Evolutionary conservation across 2,329 filamentous ascomycete species (phyloP).

Genomic region (Aphanoascus verrucosus): DNA sequence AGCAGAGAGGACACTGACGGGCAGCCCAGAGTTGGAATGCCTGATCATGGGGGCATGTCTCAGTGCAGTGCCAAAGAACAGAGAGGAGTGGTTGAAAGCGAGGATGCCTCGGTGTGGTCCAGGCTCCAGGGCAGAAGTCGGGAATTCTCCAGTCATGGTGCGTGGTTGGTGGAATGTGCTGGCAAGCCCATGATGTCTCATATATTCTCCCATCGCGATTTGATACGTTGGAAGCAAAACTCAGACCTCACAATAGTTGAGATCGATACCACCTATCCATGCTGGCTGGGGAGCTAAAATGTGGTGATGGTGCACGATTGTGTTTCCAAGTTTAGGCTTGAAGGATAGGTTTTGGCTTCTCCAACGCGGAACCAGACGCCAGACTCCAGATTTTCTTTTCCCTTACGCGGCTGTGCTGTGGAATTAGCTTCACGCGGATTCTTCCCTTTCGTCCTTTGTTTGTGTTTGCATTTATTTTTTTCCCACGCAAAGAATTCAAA

Average conservation of each 20-base stretch:
- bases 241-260: neutral
- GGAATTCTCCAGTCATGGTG: neutral
- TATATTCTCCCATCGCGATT: neutral
- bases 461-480: neutral
- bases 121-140: neutral
- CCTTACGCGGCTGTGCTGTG: slow-evolving; percentile 1
- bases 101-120: neutral
- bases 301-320: neutral
- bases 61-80: neutral
- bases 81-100: neutral
- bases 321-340: slow-evolving; percentile 2
- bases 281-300: neutral
- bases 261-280: neutral
- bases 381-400: neutral
- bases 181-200: slow-evolving; percentile 1
- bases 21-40: too few species aligned
- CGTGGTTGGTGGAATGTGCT: slow-evolving; percentile 5
- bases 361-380: neutral
- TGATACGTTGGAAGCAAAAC: neutral
- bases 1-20: too few species aligned
- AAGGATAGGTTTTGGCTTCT: neutral
- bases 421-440: neutral
- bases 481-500: neutral
- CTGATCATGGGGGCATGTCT: too few species aligned
- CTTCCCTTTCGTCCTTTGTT: neutral